Evolutionary conservation across 140 eudicot species (phyloP).

Genomic region (Stevia rebaudiana): DNA sequence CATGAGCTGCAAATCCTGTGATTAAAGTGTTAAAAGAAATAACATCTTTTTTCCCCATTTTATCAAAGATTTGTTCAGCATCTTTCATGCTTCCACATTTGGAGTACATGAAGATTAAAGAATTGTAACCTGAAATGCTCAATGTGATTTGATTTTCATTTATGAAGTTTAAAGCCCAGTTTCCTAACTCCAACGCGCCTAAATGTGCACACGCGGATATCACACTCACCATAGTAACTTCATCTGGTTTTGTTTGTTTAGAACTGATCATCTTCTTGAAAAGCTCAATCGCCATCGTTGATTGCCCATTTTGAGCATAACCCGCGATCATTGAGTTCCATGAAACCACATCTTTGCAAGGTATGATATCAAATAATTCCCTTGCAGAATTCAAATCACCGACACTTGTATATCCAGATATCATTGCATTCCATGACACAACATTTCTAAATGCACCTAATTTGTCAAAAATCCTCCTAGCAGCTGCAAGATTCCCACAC

Average conservation of each 20-base stretch:
- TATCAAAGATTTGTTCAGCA: conserved; percentile 43
- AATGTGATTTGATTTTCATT: conserved; percentile 26
- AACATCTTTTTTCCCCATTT: conserved; percentile 59
- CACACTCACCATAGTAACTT: conserved; percentile 68
- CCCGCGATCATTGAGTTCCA: conserved; percentile 88
- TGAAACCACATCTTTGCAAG: conserved; percentile 53
- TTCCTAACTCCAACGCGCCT: conserved; percentile 75
- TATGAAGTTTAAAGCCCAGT: conserved; percentile 39
- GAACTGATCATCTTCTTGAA: conserved; percentile 49
- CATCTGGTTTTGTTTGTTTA: conserved; percentile 47
- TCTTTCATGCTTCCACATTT: conserved; percentile 73
- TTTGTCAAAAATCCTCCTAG: conserved; percentile 49
- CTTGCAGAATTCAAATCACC: conserved; percentile 65
- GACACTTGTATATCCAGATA: conserved; percentile 58
- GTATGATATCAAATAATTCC: conserved; percentile 55
- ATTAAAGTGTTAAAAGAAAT: conserved; percentile 65
- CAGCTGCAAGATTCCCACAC: conserved; percentile 63
- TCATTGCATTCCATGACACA: conserved; percentile 71
- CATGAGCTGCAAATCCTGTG: conserved; percentile 72
- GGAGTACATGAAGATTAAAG: conserved; percentile 72
- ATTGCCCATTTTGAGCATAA: conserved; percentile 77
- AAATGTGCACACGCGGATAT: conserved; percentile 83
- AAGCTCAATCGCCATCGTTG: conserved; percentile 53
- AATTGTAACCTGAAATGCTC: conserved; percentile 59
- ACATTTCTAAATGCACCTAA: conserved; percentile 40